Conservation (phyloP, 108 stramenopile species). For the Cyclostephanos tholiformis region DNA sequence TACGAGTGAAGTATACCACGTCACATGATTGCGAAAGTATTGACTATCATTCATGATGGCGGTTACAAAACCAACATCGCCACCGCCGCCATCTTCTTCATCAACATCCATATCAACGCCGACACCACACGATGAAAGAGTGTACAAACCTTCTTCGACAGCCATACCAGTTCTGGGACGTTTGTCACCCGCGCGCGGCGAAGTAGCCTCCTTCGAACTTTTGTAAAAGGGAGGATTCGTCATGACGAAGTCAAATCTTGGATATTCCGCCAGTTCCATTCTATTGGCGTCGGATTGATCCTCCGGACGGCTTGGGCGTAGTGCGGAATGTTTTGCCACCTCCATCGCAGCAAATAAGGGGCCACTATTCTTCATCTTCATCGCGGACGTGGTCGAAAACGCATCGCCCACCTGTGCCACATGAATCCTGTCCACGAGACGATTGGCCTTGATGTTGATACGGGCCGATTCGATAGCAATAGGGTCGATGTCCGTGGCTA, state of each 20-base stretch:
- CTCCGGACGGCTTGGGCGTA: not conserved
- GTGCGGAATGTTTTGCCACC: constrained; percentile 10
- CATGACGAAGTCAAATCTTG: constrained; percentile 82
- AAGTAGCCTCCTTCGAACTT: constrained; percentile 50
- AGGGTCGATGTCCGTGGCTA: constrained; percentile 87
- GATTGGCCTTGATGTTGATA: constrained; percentile 76
- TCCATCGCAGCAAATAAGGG: constrained; percentile 43
- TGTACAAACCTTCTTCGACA: constrained; percentile 67
- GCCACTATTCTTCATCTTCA: constrained; percentile 9
- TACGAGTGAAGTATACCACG: constrained; percentile 88
- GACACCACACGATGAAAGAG: constrained; percentile 38
- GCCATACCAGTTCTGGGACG: constrained; percentile 73
- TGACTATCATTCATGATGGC: constrained; percentile 65
- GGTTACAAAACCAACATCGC: constrained; percentile 60
- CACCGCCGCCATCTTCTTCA: constrained; percentile 42
- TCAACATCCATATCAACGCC: constrained; percentile 57
- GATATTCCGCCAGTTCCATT: constrained; percentile 7
- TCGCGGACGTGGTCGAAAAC: not conserved
- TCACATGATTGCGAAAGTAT: constrained; percentile 45
- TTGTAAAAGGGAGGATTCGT: constrained; percentile 96
- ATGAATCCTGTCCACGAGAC: constrained; percentile 54
- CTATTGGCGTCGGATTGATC: not conserved
- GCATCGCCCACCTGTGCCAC: constrained; percentile 50
- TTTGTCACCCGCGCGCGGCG: constrained; percentile 66
- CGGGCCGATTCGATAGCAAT: constrained; percentile 70